phyloP scores from a whole-genome alignment of 192 early-diverging fungal genomes.

The Geranomyces variabilis region DNA sequence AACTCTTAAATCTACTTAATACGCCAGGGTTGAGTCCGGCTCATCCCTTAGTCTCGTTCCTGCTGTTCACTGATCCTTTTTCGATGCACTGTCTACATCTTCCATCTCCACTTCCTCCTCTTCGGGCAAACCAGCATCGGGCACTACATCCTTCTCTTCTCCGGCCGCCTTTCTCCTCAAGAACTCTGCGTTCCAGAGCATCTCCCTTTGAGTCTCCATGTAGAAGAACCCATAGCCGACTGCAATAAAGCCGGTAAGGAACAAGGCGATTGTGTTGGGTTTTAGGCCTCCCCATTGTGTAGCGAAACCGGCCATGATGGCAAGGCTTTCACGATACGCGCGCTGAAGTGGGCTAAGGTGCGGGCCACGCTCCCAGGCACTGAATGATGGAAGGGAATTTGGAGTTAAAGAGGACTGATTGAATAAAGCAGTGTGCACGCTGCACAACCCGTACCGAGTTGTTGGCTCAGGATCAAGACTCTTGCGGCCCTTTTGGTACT shows the following conservation, averaged over 20 bases:
- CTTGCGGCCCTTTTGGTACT: not conserved
- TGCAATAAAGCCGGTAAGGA: not conserved
- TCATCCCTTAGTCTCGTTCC: too few species aligned
- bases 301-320: slow-evolving; percentile 13
- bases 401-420: not conserved
- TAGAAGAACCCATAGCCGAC: slow-evolving; percentile 18
- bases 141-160: not conserved
- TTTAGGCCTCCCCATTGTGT: slow-evolving; percentile 10
- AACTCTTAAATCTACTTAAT: too few species aligned
- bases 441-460: slow-evolving; percentile 31
- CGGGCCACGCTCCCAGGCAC: slow-evolving; percentile 23
- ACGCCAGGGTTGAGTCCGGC: too few species aligned
- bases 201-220: slow-evolving; percentile 16
- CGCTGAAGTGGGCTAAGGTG: slow-evolving; percentile 18
- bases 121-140: not conserved
- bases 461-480: slow-evolving; percentile 13
- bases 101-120: slow-evolving; percentile 16
- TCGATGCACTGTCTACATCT: not conserved
- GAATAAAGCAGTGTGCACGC: not conserved
- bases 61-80: not conserved
- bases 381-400: not conserved
- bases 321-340: slow-evolving; percentile 5
- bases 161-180: not conserved
- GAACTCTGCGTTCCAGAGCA: not conserved
- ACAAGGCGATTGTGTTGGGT: not conserved